Evolutionary conservation across 2,329 filamentous ascomycete genomes (phyloP).

Genomic region (Stagonosporopsis rhizophila): DNA sequence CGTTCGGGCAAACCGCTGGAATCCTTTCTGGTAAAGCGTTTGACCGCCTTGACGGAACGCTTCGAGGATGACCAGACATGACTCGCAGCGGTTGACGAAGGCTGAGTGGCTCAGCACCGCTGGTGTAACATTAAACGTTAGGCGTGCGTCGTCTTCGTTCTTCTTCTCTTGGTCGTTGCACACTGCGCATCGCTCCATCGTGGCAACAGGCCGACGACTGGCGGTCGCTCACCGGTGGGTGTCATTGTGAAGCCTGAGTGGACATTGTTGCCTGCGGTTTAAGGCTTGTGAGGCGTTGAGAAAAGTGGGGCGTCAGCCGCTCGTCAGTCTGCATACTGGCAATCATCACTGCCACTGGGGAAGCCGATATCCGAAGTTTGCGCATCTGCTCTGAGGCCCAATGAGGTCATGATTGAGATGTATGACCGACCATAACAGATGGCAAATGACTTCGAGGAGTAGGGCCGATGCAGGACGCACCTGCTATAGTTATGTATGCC

Average conservation of each 20-base stretch:
- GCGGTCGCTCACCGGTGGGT: background rate
- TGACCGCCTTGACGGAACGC: constrained; percentile 23
- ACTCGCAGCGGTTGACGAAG: constrained; percentile 14
- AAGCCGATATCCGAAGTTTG: background rate
- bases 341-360: background rate
- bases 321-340: background rate
- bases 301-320: constrained; percentile 2
- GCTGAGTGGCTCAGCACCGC: constrained; percentile 15
- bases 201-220: background rate
- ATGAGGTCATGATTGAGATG: background rate
- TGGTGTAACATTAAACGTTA: constrained; percentile 24
- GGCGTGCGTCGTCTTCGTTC: constrained; percentile 12
- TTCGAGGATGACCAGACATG: constrained; percentile 24
- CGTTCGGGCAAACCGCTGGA: constrained; percentile 7
- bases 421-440: background rate
- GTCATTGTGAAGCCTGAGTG: background rate
- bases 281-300: background rate
- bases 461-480: background rate
- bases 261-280: background rate
- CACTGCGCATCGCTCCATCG: constrained; percentile 9
- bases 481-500: background rate
- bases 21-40: constrained; percentile 13
- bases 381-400: background rate
- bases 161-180: constrained; percentile 19
- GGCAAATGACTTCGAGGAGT: background rate